Percentiles rank a stretch among this genome's conserved stretches.
These are phyloP conservation scores for Prunus kanzakura DNA, from an alignment of 306 rosid genomes.

Conservation along the genomic window DNA sequence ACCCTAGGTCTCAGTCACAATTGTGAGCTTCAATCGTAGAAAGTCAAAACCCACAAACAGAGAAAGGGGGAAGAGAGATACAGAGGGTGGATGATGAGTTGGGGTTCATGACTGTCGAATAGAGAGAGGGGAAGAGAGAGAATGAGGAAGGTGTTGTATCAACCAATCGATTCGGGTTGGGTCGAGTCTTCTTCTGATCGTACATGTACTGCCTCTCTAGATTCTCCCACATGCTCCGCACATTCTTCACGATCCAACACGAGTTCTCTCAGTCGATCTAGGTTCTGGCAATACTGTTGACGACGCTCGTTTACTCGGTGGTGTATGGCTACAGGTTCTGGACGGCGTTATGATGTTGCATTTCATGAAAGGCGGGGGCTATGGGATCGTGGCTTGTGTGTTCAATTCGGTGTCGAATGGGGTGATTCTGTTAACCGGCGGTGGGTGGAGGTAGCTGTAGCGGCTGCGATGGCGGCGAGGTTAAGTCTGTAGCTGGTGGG, in stretches of 20 bases:
- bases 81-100: no score
- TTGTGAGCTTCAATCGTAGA: no score
- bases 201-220: conserved; percentile 69
- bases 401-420: conserved; percentile 65
- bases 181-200: conserved; percentile 95
- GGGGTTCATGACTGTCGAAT: no score
- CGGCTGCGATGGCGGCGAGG: neutral
- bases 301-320: conserved; percentile 52
- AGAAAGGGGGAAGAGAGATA: no score
- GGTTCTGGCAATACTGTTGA: conserved; percentile 65
- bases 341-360: conserved; percentile 69
- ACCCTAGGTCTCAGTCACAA: no score
- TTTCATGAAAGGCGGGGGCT: conserved; percentile 64
- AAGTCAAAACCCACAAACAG: no score
- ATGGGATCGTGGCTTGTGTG: conserved; percentile 82
- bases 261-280: conserved; percentile 86
- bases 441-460: no score
- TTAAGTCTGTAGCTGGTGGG: neutral
- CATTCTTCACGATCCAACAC: conserved; percentile 47
- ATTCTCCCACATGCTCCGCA: conserved; percentile 69
- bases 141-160: no score
- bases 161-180: neutral
- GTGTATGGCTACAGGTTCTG: conserved; percentile 75
- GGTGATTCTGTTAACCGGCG: conserved; percentile 39
- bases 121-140: no score